phyloP scores from a whole-genome alignment of 108 stramenopile genomes.

The Skeletonema tropicum region DNA sequence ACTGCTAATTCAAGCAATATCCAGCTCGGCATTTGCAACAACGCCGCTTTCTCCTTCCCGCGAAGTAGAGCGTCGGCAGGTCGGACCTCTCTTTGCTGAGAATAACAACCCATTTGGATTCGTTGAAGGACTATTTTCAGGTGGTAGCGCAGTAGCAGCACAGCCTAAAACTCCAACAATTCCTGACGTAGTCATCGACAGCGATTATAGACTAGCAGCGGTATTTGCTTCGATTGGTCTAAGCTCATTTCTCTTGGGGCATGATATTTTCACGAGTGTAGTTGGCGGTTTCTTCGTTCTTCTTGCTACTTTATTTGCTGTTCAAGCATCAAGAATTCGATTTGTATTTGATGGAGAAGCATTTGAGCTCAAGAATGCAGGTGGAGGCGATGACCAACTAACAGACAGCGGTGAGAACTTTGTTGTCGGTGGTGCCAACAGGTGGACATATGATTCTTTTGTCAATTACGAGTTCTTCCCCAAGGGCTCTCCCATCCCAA shows the following conservation, averaged over 20 bases:
- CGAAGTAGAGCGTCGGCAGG: background rate
- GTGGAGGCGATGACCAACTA: slow-evolving; percentile 19
- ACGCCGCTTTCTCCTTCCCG: background rate
- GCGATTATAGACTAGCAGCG: slow-evolving; percentile 61
- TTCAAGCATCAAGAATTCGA: slow-evolving; percentile 68
- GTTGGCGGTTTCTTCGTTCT: slow-evolving; percentile 56
- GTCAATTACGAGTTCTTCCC: slow-evolving; percentile 88
- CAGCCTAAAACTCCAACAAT: slow-evolving; percentile 38
- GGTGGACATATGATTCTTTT: slow-evolving; percentile 70
- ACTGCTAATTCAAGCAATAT: slow-evolving; percentile 6
- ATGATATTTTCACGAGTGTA: slow-evolving; percentile 28
- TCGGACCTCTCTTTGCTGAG: background rate
- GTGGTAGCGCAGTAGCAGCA: slow-evolving; percentile 15
- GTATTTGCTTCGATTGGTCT: slow-evolving; percentile 54
- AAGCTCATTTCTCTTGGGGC: slow-evolving; percentile 40
- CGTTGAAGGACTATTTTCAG: slow-evolving; percentile 7
- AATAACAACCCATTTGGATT: slow-evolving; percentile 14
- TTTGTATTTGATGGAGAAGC: slow-evolving; percentile 68
- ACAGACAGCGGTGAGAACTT: slow-evolving; percentile 69
- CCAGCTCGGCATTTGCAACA: background rate
- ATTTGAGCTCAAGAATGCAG: slow-evolving; percentile 48
- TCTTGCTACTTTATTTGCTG: slow-evolving; percentile 64
- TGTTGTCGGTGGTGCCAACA: slow-evolving; percentile 77
- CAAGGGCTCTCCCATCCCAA: slow-evolving; percentile 53
- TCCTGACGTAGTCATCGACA: slow-evolving; percentile 53